These are phyloP conservation scores for Hyphopichia homilentoma DNA, from an alignment of 805 yeast species.

Conservation along the genomic window DNA sequence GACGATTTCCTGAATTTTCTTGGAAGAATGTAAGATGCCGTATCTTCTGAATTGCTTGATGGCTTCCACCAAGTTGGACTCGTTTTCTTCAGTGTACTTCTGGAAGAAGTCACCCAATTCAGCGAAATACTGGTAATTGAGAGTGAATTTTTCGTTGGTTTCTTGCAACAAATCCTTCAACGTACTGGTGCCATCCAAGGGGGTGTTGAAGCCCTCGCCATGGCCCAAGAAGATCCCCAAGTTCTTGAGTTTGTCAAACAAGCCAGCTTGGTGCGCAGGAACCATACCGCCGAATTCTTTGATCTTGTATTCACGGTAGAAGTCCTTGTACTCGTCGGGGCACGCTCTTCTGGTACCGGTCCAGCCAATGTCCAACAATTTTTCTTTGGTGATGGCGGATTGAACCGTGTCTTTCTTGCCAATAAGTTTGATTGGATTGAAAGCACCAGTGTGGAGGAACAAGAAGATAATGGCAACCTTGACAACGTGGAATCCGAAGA, in stretches of 20 bases:
- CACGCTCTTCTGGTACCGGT: conserved; percentile 83
- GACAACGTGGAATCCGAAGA: conserved; percentile 67
- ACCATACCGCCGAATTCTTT: conserved; percentile 71
- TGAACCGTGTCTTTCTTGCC: conserved; percentile 21
- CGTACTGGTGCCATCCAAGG: conserved; percentile 39
- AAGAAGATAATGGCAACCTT: conserved; percentile 57
- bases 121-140: conserved; percentile 55
- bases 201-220: conserved; percentile 84
- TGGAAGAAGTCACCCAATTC: conserved; percentile 49
- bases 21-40: conserved; percentile 56
- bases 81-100: conserved; percentile 34
- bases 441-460: conserved; percentile 62
- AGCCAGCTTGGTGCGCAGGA: conserved; percentile 70
- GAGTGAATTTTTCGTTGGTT: conserved; percentile 39
- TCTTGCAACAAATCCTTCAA: conserved; percentile 30
- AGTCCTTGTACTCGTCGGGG: conserved; percentile 65
- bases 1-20: conserved; percentile 34
- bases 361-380: conserved; percentile 78
- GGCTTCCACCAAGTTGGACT: conserved; percentile 33
- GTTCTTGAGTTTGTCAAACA: conserved; percentile 52
- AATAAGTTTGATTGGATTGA: conserved; percentile 61
- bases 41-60: conserved; percentile 64
- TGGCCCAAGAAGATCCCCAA: conserved; percentile 61
- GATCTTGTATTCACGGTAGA: conserved; percentile 60
- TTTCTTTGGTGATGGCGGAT: conserved; percentile 44